Percentiles rank a stretch among this genome's conserved stretches.
Evolutionary conservation across 441 rosid species (phyloP).

Genomic region (Corymbia citriodora): DNA sequence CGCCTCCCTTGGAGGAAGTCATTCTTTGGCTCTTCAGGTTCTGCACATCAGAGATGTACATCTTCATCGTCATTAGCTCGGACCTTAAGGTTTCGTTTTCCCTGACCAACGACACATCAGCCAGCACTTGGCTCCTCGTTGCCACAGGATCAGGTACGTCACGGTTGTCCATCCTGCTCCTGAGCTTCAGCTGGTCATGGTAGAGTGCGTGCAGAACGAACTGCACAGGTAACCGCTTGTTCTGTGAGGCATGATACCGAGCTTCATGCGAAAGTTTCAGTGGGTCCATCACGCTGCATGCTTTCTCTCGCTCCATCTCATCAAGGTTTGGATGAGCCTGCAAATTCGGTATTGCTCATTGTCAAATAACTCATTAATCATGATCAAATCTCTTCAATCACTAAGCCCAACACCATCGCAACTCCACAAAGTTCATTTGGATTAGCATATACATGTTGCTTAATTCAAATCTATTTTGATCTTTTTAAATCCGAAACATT

Average conservation of each 20-base stretch:
- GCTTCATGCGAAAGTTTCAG: constrained; percentile 73
- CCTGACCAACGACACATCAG: constrained; percentile 55
- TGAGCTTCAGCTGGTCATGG: constrained; percentile 66
- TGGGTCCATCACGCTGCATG: constrained; percentile 68
- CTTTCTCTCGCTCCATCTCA: constrained; percentile 83
- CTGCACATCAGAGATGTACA: constrained; percentile 48
- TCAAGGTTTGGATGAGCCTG: constrained; percentile 80
- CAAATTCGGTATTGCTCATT: not conserved
- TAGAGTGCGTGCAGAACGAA: constrained; percentile 62
- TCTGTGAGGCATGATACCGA: constrained; percentile 79
- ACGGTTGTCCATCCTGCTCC: constrained; percentile 45
- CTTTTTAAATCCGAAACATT: not conserved
- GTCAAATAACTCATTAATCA: not conserved
- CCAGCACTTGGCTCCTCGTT: constrained; percentile 48
- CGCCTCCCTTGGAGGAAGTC: constrained; percentile 3
- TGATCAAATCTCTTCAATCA: not conserved
- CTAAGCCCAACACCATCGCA: not conserved
- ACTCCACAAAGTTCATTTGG: not conserved
- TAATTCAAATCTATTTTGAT: not conserved
- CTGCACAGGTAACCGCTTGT: constrained; percentile 75
- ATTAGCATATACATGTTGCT: not conserved
- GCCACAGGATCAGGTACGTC: constrained; percentile 27
- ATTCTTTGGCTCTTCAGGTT: constrained; percentile 23
- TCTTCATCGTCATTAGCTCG: constrained; percentile 80
- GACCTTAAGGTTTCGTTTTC: constrained; percentile 76